Evolutionary conservation across 2,329 filamentous ascomycete species (phyloP).

Genomic region (Aspergillus sergii): DNA sequence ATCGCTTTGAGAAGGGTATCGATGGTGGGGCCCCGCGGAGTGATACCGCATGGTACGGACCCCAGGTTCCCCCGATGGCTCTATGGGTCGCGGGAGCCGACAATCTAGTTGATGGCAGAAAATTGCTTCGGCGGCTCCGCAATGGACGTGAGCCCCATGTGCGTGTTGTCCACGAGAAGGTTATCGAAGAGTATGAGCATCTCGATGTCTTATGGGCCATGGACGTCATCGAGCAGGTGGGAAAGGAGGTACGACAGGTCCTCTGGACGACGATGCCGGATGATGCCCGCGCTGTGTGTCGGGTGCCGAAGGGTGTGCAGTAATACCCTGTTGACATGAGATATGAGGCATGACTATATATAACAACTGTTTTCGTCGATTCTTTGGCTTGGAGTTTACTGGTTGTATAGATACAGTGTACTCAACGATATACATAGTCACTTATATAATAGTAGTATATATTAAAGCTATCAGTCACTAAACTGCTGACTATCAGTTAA

Average conservation of each 20-base stretch:
- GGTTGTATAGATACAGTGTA: not conserved
- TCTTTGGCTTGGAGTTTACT: not conserved
- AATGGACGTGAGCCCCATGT: slow-evolving; percentile 80
- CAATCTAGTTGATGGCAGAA: slow-evolving; percentile 78
- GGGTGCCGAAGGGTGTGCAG: slow-evolving; percentile 52
- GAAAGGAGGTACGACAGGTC: slow-evolving; percentile 75
- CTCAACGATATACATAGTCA: not conserved
- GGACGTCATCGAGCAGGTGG: slow-evolving; percentile 81
- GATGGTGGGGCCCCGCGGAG: slow-evolving; percentile 16
- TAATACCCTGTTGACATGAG: slow-evolving; percentile 5
- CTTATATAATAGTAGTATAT: not conserved
- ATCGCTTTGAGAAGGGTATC: slow-evolving; percentile 24
- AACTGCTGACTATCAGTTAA: no score
- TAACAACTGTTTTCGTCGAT: not conserved
- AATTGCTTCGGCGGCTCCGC: slow-evolving; percentile 73
- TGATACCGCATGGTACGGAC: slow-evolving; percentile 77
- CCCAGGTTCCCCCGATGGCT: slow-evolving; percentile 77
- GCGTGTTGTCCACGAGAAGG: slow-evolving; percentile 75
- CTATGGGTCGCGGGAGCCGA: slow-evolving; percentile 86
- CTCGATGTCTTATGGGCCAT: slow-evolving; percentile 95
- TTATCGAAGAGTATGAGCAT: slow-evolving; percentile 88
- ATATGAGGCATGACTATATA: not conserved
- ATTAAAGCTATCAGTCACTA: not conserved
- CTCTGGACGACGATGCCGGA: slow-evolving; percentile 74
- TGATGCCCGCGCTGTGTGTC: slow-evolving; percentile 61